Conservation (phyloP, 2,329 filamentous ascomycete species). For the Cladosporium halotolerans region DNA sequence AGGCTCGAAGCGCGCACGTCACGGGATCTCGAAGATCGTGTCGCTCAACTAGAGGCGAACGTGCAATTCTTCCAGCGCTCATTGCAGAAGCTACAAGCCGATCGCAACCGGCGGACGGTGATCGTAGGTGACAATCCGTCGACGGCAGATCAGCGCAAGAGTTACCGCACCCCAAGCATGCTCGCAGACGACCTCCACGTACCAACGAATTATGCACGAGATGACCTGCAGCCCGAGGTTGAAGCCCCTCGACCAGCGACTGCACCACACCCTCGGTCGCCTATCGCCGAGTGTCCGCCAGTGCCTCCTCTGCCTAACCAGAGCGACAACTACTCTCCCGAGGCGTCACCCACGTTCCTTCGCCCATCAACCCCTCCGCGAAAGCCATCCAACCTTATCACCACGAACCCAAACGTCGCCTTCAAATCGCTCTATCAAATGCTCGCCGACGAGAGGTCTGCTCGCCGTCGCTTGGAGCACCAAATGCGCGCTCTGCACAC, state of each 20-base stretch:
- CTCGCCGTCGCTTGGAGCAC: conserved; percentile 29
- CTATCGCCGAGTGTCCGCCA: conserved; percentile 4
- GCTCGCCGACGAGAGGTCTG: conserved; percentile 33
- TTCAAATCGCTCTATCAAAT: conserved; percentile 33
- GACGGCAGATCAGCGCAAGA: not conserved
- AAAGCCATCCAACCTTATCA: conserved; percentile 3
- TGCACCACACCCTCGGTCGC: conserved; percentile 11
- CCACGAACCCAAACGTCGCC: conserved; percentile 16
- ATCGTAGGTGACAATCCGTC: conserved; percentile 19
- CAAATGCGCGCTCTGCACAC: conserved; percentile 25
- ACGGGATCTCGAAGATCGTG: conserved; percentile 30
- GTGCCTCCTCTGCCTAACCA: conserved; percentile 5
- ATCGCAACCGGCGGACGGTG: conserved; percentile 27
- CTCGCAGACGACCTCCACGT: conserved; percentile 26
- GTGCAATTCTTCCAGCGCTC: conserved; percentile 29
- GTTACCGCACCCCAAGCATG: conserved; percentile 28
- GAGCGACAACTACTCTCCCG: not conserved
- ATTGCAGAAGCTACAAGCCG: conserved; percentile 26
- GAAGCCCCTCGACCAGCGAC: conserved; percentile 19
- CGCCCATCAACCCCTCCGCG: not conserved
- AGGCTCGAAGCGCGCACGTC: conserved; percentile 16
- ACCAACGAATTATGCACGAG: conserved; percentile 16
- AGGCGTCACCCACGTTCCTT: not conserved
- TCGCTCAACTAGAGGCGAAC: conserved; percentile 30
- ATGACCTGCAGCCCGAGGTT: conserved; percentile 19